Evolutionary conservation across 2,329 filamentous ascomycete genomes (phyloP).

Genomic region (Neonectria sp.): DNA sequence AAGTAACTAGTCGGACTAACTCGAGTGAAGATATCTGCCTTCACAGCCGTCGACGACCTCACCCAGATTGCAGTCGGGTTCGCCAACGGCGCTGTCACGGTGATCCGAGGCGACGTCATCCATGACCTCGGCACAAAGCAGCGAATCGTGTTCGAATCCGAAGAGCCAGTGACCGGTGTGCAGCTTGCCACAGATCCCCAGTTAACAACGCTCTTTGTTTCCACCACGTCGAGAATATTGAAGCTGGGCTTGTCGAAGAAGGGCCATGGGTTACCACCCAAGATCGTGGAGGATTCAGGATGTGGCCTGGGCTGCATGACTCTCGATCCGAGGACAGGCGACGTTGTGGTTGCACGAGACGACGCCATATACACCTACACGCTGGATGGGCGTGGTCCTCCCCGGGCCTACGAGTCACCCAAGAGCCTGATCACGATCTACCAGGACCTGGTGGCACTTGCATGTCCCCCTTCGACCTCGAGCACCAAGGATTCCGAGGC

Average conservation of each 20-base stretch:
- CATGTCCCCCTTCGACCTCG: slow-evolving; percentile 78
- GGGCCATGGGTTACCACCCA: slow-evolving; percentile 90
- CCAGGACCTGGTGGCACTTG: slow-evolving; percentile 88
- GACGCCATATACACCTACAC: slow-evolving; percentile 98
- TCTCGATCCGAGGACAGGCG: slow-evolving; percentile 82
- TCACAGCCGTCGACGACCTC: slow-evolving; percentile 88
- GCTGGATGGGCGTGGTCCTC: slow-evolving; percentile 85
- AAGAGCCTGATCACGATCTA: slow-evolving; percentile 87
- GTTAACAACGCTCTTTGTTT: slow-evolving; percentile 87
- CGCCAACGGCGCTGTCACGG: slow-evolving; percentile 93
- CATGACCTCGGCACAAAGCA: slow-evolving; percentile 96
- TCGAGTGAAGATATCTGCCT: slow-evolving; percentile 79
- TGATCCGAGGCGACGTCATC: slow-evolving; percentile 93
- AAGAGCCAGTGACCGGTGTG: slow-evolving; percentile 95
- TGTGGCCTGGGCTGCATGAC: slow-evolving; percentile 98
- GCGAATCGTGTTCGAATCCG: slow-evolving; percentile 94
- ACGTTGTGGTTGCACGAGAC: slow-evolving; percentile 92
- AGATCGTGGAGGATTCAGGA: slow-evolving; percentile 89
- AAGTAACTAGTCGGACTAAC: slow-evolving; percentile 25
- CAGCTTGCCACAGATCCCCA: slow-evolving; percentile 76
- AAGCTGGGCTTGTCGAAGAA: slow-evolving; percentile 89
- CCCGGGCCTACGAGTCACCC: slow-evolving; percentile 90
- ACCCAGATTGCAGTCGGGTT: slow-evolving; percentile 96
- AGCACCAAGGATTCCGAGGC: slow-evolving; percentile 71
- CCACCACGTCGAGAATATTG: slow-evolving; percentile 89